phyloP scores from a whole-genome alignment of 495 filamentous ascomycete species.

The Tuber calosporum region DNA sequence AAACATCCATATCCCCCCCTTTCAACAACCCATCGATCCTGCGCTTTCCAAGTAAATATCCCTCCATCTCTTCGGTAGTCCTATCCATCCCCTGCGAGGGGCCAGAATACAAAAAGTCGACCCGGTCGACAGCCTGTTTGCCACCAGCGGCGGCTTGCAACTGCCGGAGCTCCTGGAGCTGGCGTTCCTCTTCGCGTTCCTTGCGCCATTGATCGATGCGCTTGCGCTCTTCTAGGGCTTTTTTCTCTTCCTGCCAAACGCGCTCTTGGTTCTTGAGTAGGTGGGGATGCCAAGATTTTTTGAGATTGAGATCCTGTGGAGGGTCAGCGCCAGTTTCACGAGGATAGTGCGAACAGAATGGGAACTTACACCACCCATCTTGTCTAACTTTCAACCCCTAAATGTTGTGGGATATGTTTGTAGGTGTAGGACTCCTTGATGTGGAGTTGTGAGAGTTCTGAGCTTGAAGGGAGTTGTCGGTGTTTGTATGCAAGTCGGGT shows the following conservation, averaged over 20 bases:
- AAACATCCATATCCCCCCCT: slow-evolving; percentile 67
- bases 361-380: slow-evolving; percentile 40
- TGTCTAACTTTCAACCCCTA: slow-evolving; percentile 2
- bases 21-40: slow-evolving; percentile 85
- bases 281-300: slow-evolving; percentile 94
- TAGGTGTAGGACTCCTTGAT: not conserved
- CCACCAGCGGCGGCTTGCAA: slow-evolving; percentile 87
- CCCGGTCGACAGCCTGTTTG: slow-evolving; percentile 61
- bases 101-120: slow-evolving; percentile 97
- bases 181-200: slow-evolving; percentile 88
- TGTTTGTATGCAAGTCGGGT: not conserved
- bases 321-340: slow-evolving; percentile 9
- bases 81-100: slow-evolving; percentile 71
- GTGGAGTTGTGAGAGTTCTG: not conserved
- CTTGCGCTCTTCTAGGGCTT: slow-evolving; percentile 93
- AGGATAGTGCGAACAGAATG: not conserved
- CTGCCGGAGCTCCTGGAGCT: slow-evolving; percentile 81
- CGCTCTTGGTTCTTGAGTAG: slow-evolving; percentile 73
- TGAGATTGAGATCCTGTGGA: slow-evolving; percentile 69
- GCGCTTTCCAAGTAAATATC: slow-evolving; percentile 84
- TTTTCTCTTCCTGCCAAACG: slow-evolving; percentile 81
- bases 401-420: not conserved
- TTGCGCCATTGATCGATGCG: slow-evolving; percentile 76
- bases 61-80: slow-evolving; percentile 87
- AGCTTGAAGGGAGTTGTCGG: not conserved